These are phyloP conservation scores for Cadophora malorum DNA, from an alignment of 2,329 filamentous ascomycete species.

Conservation along the genomic window DNA sequence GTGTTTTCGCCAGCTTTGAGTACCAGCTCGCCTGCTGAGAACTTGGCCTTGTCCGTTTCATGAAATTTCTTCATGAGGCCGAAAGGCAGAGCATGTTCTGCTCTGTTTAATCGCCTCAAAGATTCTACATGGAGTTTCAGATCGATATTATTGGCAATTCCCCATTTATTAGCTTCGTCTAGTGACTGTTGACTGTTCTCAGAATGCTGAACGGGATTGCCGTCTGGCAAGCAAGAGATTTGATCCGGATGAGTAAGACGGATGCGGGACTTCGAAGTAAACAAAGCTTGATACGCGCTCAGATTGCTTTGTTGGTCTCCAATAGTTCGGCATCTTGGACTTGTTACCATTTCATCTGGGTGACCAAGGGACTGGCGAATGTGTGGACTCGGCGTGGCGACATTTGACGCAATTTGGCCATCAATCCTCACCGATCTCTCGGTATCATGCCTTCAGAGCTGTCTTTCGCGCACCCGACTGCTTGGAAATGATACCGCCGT, in stretches of 20 bases:
- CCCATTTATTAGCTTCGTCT: neutral
- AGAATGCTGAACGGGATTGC: neutral
- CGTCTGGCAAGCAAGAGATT: neutral
- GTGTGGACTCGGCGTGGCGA: too few relatives aligned
- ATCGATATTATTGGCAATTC: neutral
- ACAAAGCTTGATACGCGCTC: neutral
- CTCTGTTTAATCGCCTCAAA: neutral
- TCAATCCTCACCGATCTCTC: too few relatives aligned
- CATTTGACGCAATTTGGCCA: too few relatives aligned
- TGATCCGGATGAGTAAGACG: neutral
- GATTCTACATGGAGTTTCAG: neutral
- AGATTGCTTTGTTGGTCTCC: neutral
- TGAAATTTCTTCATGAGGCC: neutral
- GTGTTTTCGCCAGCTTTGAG: neutral
- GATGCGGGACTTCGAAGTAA: too few relatives aligned
- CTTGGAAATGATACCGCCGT: too few relatives aligned
- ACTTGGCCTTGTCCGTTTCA: neutral
- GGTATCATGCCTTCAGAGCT: too few relatives aligned
- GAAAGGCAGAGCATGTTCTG: neutral
- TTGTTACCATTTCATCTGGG: too few relatives aligned
- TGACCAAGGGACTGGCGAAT: too few relatives aligned
- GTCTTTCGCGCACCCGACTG: too few relatives aligned
- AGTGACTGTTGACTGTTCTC: neutral
- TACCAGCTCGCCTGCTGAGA: neutral
- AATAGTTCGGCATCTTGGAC: neutral